Base-by-base conservation (phyloP, 2,329 filamentous ascomycete genomes). In the Aspergillus fructus region DNA sequence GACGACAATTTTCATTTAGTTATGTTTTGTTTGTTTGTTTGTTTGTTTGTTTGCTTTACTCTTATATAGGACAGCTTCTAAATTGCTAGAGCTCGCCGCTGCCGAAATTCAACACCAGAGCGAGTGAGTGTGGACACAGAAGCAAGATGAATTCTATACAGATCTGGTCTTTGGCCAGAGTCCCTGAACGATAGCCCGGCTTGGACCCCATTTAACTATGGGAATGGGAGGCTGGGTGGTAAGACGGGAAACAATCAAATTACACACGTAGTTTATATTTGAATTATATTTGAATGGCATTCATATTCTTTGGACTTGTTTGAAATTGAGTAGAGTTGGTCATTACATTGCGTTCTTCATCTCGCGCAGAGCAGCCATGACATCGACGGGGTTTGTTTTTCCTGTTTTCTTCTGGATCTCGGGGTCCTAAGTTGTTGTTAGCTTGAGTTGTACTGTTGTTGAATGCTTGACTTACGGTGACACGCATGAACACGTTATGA, bases 401-500 rank as follows among this genome's bases (percentile, higher is more conserved):
- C 91, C 91, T 0, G 91, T 94, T 11, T 84, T 88, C 76, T 91
- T 89, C 70, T 96, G 91, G 53, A 99, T 88, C 60, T 84, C 85
- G 0, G 91, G 89, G 66, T 97, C 93, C 84, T 92, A 55, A 24
- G 27, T 30, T 43, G 12, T 15, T 21, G 30, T 68, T 34, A 68
- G 60, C 40, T 52, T n/a, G 34, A 17, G 8, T 15, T 15, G 17
- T 27, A 34, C 47, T 37, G 15, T 4, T 37, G 15, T 3, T 8
- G 3, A 8, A 33, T n/a, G 9, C 19, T 12, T 7, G 6, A 76
- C 85, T 79, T 78, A 91, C 89, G 66, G 89, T 81, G 37, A 96
- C 83, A 64, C 90, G 85, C 94, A 99, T 97, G 70, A 99, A 99
- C 2, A 96, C 91, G 69, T 99, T 99, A 74, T 97, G 92, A 77